Base-by-base conservation (phyloP, 768 basidiomycete species). In the Psilocybe subaeruginosa region DNA sequence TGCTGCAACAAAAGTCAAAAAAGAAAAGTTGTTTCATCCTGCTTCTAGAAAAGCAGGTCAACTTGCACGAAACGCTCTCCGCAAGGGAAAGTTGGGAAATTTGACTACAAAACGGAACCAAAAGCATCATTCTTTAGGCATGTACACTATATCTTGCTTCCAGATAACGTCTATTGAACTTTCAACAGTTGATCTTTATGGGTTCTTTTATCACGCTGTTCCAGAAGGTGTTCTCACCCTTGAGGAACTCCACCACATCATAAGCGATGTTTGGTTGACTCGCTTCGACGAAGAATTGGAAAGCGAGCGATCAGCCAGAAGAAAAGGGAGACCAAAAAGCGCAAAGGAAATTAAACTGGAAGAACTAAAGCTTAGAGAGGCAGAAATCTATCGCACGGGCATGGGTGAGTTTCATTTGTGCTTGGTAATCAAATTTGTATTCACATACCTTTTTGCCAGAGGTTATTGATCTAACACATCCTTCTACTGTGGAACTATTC, bases 31-130 rank as follows among this genome's bases (percentile, higher is more conserved):
- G 8, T 90, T 89, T 64, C 93, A 95, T 70, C 93, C 93, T 3
- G 80, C 88, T 50, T 95, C 93, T 19, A 82, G 93, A 62, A 95
- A 94, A 76, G 93, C 93, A 2, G 85, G 81, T 11, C 92, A 93
- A 69, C 79, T 93, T 12, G 78, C 83, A 14, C 84, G 92, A 19
- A 80, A 84, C 58, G 84, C 87, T 23, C 72, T 91, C 41, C 82
- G 93, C 62, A 91, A 91, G 66, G 80, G 80, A 19, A 92, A 87
- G 70, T 78, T 94, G 16, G 80, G 80, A 11, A 82, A 82, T 59
- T 77, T 83, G 4, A 76, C 82, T 8, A 77, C 78, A 7, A 86
- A 86, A 65, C 82, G 91, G 27, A 70, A 71, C 4, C 81, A 87
- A 69, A 90, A 86, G 69, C 78, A 88, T 48, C 73, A 80, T 47